Evolutionary conservation across 257 asterid genomes (phyloP).

Genomic region (Solanum chiquidenum): DNA sequence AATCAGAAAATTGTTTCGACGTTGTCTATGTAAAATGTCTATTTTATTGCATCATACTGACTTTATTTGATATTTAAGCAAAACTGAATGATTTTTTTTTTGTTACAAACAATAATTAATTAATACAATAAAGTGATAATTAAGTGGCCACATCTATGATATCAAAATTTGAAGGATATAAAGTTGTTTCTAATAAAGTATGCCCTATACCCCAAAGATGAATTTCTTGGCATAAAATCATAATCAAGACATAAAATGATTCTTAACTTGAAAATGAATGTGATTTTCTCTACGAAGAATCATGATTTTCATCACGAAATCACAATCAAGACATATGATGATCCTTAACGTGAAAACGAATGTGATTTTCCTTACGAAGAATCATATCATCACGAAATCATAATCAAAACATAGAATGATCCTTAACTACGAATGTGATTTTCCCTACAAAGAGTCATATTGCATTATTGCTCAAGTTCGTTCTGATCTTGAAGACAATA

Average conservation of each 20-base stretch:
- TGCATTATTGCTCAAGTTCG: background rate
- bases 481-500: background rate
- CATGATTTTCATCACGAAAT: no score
- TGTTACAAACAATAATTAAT: background rate
- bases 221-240: background rate
- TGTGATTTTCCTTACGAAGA: no score
- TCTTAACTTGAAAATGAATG: no score
- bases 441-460: background rate
- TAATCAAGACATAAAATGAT: no score
- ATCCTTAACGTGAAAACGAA: no score
- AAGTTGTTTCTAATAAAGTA: background rate
- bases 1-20: background rate
- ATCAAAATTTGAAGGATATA: background rate
- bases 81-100: background rate
- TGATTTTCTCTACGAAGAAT: no score
- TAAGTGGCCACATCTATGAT: background rate
- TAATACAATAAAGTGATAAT: background rate
- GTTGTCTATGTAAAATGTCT: background rate
- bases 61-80: background rate
- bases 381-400: no score
- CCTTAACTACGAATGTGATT: no score
- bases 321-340: no score
- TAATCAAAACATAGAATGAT: no score
- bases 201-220: background rate
- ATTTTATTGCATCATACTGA: background rate